phyloP scores from a whole-genome alignment of 495 filamentous ascomycete genomes.

The Talaromyces proteolyticus region DNA sequence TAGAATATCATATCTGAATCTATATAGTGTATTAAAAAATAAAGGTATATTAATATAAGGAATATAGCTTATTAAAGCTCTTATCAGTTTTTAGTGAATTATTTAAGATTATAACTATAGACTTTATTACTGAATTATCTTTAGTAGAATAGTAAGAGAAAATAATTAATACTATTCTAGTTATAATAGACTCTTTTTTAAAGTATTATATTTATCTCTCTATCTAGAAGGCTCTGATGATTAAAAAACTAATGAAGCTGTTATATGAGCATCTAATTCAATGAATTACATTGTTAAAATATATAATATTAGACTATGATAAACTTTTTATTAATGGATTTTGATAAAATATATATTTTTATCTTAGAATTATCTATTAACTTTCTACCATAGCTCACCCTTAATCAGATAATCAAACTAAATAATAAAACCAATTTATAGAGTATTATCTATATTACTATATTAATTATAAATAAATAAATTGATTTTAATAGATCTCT shows the following conservation, averaged over 20 bases:
- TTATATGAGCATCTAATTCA: not conserved
- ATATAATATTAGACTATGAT: slow-evolving; percentile 12
- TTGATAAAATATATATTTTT: too few relatives aligned
- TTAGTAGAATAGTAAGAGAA: not conserved
- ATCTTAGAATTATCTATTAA: slow-evolving; percentile 8
- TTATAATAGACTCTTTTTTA: not conserved
- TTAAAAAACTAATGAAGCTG: not conserved
- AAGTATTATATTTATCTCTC: not conserved
- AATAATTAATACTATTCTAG: not conserved
- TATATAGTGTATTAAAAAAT: not conserved
- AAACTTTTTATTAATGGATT: slow-evolving; percentile 6
- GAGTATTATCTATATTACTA: too few relatives aligned
- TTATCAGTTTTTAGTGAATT: too few relatives aligned
- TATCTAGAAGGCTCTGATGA: not conserved
- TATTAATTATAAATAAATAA: too few relatives aligned
- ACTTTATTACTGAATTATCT: not conserved
- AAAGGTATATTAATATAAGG: not conserved
- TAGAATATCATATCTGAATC: not conserved
- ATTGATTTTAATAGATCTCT: too few relatives aligned
- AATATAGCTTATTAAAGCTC: not conserved
- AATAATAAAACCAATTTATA: too few relatives aligned
- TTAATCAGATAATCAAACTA: too few relatives aligned
- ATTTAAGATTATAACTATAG: not conserved
- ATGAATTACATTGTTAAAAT: not conserved
- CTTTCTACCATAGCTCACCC: slow-evolving; percentile 11